A percentile compares a stretch with the other conserved stretches of the same genome.
Conservation (phyloP, 352 stramenopile genomes). For the Globisporangium sylvaticum region DNA sequence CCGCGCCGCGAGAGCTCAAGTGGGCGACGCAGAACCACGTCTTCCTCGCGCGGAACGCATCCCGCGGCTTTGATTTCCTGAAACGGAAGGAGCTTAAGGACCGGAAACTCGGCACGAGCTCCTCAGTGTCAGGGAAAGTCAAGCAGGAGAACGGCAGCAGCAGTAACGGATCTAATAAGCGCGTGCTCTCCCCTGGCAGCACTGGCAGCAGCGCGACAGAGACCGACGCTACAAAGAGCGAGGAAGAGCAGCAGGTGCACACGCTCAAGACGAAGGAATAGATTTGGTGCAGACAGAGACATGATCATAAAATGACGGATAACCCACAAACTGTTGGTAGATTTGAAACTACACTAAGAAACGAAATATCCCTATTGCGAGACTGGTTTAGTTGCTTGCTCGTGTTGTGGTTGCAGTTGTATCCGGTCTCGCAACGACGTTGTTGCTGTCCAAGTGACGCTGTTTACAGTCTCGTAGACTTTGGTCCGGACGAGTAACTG, state of each 20-base stretch:
- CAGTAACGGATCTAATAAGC: conserved; percentile 3
- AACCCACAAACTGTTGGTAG: background rate
- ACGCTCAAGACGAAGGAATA: conserved; percentile 5
- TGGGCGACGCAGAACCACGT: conserved; percentile 49
- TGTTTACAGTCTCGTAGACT: background rate
- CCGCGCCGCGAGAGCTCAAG: conserved; percentile 48
- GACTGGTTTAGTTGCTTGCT: background rate
- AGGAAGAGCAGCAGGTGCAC: background rate
- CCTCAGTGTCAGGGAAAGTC: conserved; percentile 3
- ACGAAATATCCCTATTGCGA: background rate
- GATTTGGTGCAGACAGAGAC: conserved; percentile 3
- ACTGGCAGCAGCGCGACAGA: background rate
- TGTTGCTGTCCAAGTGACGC: background rate
- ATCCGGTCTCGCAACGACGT: background rate
- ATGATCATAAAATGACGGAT: background rate
- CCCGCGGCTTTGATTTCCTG: conserved; percentile 69
- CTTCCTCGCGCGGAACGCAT: conserved; percentile 62
- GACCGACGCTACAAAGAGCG: background rate
- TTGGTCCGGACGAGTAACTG: background rate
- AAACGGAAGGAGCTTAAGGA: conserved; percentile 59
- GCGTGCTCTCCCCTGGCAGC: conserved; percentile 9
- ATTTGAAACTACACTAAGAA: conserved; percentile 5
- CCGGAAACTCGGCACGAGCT: conserved; percentile 13
- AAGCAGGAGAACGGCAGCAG: conserved; percentile 13
- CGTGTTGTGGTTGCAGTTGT: background rate